Evolutionary conservation across 805 yeast species (phyloP).

Genomic region (Candida stauntonica): DNA sequence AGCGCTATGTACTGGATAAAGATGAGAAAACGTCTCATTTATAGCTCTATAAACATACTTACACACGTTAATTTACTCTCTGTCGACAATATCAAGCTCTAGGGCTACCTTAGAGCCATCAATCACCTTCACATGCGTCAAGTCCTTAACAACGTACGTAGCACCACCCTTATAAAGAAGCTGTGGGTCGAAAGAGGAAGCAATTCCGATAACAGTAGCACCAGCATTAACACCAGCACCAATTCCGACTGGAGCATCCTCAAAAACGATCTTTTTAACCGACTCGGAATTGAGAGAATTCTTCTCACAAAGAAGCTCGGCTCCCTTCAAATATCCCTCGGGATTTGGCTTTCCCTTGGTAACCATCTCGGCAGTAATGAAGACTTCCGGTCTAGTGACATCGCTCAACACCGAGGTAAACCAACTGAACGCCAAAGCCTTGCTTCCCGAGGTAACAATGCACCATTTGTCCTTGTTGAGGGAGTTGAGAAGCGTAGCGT

Average conservation of each 20-base stretch:
- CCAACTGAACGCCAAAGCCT: constrained; percentile 76
- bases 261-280: constrained; percentile 61
- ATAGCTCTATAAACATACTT: neutral
- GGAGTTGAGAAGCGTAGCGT: constrained; percentile 54
- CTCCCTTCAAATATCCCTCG: constrained; percentile 54
- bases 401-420: constrained; percentile 52
- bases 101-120: constrained; percentile 22
- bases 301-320: constrained; percentile 43
- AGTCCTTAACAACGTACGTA: constrained; percentile 73
- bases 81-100: constrained; percentile 25
- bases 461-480: constrained; percentile 60
- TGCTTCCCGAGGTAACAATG: constrained; percentile 85
- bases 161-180: constrained; percentile 63
- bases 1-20: constrained; percentile 34
- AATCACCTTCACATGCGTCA: constrained; percentile 32
- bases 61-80: constrained; percentile 3
- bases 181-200: constrained; percentile 65
- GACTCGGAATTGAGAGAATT: constrained; percentile 32
- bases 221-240: constrained; percentile 84
- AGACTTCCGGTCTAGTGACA: constrained; percentile 60
- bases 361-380: constrained; percentile 82
- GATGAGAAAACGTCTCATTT: neutral
- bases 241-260: constrained; percentile 90
- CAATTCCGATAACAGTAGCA: constrained; percentile 78
- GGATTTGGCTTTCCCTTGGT: constrained; percentile 84